These are phyloP conservation scores for Elsinoe perseae DNA, from an alignment of 2,329 filamentous ascomycete species.

Conservation along the genomic window DNA sequence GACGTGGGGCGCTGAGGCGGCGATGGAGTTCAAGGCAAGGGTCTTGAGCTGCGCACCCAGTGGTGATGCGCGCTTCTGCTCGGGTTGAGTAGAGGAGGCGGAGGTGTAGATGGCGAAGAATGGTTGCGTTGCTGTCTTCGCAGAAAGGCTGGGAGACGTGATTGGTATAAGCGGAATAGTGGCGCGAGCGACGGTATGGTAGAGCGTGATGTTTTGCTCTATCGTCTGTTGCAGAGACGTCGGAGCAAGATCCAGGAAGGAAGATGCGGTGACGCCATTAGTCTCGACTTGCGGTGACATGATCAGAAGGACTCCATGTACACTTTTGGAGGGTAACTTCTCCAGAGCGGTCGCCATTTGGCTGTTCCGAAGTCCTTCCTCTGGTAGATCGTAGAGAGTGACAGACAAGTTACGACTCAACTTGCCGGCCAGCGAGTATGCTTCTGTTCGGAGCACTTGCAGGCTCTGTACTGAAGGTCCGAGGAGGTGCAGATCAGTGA, in stretches of 20 bases:
- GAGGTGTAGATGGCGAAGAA: constrained; percentile 18
- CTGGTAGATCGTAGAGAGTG: not conserved
- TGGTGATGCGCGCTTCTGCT: too few relatives aligned
- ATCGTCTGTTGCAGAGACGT: not conserved
- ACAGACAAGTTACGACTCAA: constrained; percentile 10
- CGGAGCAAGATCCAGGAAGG: not conserved
- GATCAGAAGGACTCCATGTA: not conserved
- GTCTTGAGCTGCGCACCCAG: not conserved
- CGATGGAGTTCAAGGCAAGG: constrained; percentile 1
- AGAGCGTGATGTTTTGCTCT: not conserved
- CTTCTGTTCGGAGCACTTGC: constrained; percentile 1
- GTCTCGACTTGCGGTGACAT: not conserved
- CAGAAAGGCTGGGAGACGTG: not conserved
- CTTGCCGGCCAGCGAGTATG: constrained; percentile 5
- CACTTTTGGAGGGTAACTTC: not conserved
- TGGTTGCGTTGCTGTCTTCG: not conserved
- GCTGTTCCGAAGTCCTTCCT: not conserved
- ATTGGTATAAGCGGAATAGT: constrained; percentile 13
- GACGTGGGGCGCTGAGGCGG: constrained; percentile 13
- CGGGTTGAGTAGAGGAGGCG: not conserved
- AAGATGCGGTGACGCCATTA: not conserved
- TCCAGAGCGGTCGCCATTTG: not conserved
- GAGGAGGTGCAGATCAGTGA: constrained; percentile 1
- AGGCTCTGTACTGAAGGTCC: not conserved
- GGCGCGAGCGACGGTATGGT: constrained; percentile 16